A percentile compares a stretch with the other conserved stretches of the same genome.
Conservation (phyloP, 208 protist genomes). For the Acanthamoeba culbertsoni region DNA sequence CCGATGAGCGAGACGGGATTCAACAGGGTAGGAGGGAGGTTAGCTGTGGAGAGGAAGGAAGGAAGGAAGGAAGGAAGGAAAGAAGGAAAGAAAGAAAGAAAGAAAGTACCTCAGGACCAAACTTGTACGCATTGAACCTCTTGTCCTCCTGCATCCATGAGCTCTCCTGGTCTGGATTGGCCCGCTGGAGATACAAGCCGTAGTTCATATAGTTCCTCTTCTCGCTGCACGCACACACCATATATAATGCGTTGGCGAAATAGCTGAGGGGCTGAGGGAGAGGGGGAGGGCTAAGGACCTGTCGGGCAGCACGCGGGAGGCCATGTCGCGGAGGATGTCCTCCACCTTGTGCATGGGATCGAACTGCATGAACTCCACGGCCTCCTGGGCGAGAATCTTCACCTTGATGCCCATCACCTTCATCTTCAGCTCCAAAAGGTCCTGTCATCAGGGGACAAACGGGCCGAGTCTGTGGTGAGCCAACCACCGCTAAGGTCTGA, state of each 20-base stretch:
- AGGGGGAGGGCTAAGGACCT: neutral
- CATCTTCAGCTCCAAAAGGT: conserved; percentile 60
- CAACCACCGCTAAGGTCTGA: neutral
- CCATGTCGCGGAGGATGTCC: conserved; percentile 47
- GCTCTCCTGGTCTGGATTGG: conserved; percentile 6
- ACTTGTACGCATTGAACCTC: conserved; percentile 58
- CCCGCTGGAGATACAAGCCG: conserved; percentile 37
- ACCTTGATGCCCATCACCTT: conserved; percentile 55
- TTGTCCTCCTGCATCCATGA: conserved; percentile 55
- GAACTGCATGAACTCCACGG: conserved; percentile 55
- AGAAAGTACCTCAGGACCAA: neutral
- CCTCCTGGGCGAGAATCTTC: conserved; percentile 53
- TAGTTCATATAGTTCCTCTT: conserved; percentile 55
- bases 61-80: neutral
- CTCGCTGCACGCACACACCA: neutral
- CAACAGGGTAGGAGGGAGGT: no score
- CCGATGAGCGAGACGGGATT: neutral
- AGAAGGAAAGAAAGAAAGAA: neutral
- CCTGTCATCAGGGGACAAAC: neutral
- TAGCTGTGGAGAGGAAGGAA: no score
- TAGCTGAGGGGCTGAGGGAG: neutral
- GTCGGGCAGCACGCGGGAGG: conserved; percentile 6
- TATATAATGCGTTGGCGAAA: neutral
- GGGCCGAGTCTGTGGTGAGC: neutral
- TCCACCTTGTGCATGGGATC: conserved; percentile 46